Evolutionary conservation across 768 basidiomycete species (phyloP), one percentile per base, ranked within the genome.

Genomic region (Roridomyces roridus): DNA sequence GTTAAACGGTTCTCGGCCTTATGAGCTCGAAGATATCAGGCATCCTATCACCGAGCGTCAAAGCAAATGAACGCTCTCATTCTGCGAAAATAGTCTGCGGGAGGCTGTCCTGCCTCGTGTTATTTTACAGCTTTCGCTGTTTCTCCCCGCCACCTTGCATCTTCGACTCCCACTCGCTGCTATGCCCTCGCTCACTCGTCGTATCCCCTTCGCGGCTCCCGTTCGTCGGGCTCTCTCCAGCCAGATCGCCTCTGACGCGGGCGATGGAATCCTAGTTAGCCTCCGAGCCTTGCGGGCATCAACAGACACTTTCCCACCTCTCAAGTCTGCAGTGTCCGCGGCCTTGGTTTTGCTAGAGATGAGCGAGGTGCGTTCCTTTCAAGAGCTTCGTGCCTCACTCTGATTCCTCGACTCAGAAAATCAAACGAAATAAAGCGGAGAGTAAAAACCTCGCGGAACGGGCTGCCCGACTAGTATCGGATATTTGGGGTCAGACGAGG

Each of bases 381-480:
- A n/a, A n/a, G n/a, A n/a, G n/a, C n/a, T n/a, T n/a, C n/a, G n/a
- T 34, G 26, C 28, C 3, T 18, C 14, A 18, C 28, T 25, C 24
- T 29, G 17, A 6, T 39, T 39, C n/a, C 11, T 15, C 31, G 29
- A 6, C 25, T n/a, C 36, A 60, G 59, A 60, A 55, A 46, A 35
- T 45, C 37, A 60, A 60, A 23, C 50, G 46, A 24, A 51, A 55
- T 54, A 50, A 49, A 40, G 24, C 25, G 42, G 55, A 51, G 9
- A 24, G 55, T 29, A 35, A 29, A 25, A 7, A 36, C 11, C 20
- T 57, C 8, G 55, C 55, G 6, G 25, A 34, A 17, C 49, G 40
- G 34, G 26, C 55, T 15, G 49, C 40, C 14, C 18, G 31, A 21
- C 40, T 57, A 14, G 17, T 57, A 14, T 20, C 20, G 6, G 41